These are phyloP conservation scores for Viola pubescens DNA, from an alignment of 441 rosid genomes.

Conservation along the genomic window DNA sequence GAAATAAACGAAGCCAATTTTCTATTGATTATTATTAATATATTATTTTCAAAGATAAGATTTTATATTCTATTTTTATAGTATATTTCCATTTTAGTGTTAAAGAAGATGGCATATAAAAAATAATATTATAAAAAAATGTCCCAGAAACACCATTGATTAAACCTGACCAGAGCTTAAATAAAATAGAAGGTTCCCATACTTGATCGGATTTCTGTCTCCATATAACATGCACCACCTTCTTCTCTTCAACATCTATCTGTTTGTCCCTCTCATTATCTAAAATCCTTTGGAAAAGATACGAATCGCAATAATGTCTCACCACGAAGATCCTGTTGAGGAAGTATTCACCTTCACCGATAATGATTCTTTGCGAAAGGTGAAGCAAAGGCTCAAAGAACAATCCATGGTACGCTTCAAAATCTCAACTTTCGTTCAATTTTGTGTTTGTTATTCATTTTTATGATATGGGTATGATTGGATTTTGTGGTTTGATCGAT, in stretches of 20 bases:
- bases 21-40: too few relatives aligned
- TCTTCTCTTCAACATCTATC: not conserved
- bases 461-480: not conserved
- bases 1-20: too few relatives aligned
- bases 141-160: too few relatives aligned
- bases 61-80: too few relatives aligned
- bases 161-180: too few relatives aligned
- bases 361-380: constrained; percentile 29
- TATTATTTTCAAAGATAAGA: too few relatives aligned
- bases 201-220: constrained; percentile 3
- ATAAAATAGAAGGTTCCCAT: not conserved
- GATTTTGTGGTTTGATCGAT: constrained; percentile 15
- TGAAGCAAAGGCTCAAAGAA: constrained; percentile 46
- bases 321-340: constrained; percentile 39
- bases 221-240: constrained; percentile 1
- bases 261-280: not conserved
- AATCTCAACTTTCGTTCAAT: not conserved
- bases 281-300: not conserved
- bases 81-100: too few relatives aligned
- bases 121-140: too few relatives aligned
- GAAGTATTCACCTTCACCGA: constrained; percentile 27
- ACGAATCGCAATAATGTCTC: constrained; percentile 26
- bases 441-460: not conserved
- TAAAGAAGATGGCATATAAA: too few relatives aligned
- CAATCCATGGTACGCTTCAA: constrained; percentile 54